Base-by-base conservation (phyloP, 2,329 filamentous ascomycete genomes). In the Chaetothyriales sp. region DNA sequence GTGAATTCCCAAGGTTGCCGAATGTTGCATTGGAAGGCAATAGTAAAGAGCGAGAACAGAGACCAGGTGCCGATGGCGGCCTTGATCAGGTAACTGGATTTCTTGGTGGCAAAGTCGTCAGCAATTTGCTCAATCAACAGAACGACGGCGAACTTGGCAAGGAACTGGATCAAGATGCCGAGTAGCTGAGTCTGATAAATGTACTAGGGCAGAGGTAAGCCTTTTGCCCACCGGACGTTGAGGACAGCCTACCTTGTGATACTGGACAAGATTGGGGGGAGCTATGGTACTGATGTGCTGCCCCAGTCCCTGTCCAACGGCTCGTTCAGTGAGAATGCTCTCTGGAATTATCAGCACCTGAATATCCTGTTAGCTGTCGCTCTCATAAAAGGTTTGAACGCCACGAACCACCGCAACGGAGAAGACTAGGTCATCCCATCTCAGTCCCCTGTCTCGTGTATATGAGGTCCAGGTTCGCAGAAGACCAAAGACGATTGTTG, bases 11-110 rank as follows among this genome's bases (percentile, higher is more conserved):
- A 47, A 10, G 51, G 43, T 18, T 26, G 43, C 3, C 49, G 42
- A 26, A 47, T 42, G 22, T 51, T 45, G 49, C 56, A 64, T 49
- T 59, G 61, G 46, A 59, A 63, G 25, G 61, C 53, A 18, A 58
- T 51, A 7, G 57, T 47, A 12, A 63, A 56, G 2, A 59, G 10
- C 42, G 58, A 57, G 19, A 58, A 57, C 18, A 60, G 5, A 1
- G 51, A 49, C 60, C 60, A 62, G 5, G 46, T 55, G 2, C 26
- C 9, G 10, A 47, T 43, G 15, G 25, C 3, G n/a, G 19, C 18
- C 32, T 47, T 18, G 7, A 46, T 20, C n/a, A 51, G 26, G 47
- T 28, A 28, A 36, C 26, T 8, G 39, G 18, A 26, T 15, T 15
- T 20, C 19, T 45, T 47, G 2, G 48, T 46, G n/a, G 51, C 43